Evolutionary conservation across 1,139 yeast genomes (phyloP).

Genomic region (Blastobotrys proliferans): DNA sequence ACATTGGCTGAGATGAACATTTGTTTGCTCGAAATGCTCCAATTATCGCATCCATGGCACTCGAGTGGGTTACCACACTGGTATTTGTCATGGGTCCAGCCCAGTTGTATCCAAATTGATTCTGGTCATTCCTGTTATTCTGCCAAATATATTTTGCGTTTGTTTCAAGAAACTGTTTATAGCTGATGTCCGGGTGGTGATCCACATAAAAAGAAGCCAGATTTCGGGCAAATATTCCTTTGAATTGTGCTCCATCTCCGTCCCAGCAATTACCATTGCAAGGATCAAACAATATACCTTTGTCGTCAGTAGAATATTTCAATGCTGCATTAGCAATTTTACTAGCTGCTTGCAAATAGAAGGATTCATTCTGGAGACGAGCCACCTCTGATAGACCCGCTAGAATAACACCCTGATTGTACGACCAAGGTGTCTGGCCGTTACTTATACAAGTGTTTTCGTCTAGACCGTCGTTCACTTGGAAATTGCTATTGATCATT

Average conservation of each 20-base stretch:
- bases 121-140: slow-evolving; percentile 3
- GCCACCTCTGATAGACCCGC: slow-evolving; percentile 18
- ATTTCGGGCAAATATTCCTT: slow-evolving; percentile 20
- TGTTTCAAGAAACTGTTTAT: slow-evolving; percentile 1
- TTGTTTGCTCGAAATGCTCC: neutral
- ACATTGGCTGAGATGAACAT: neutral
- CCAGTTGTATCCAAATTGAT: slow-evolving; percentile 11
- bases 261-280: slow-evolving; percentile 17
- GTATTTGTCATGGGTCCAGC: slow-evolving; percentile 6
- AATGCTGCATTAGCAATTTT: slow-evolving; percentile 18
- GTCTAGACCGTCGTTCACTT: slow-evolving; percentile 19
- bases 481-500: slow-evolving; percentile 13
- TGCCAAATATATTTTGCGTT: slow-evolving; percentile 10
- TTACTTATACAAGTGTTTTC: slow-evolving; percentile 14
- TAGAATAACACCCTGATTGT: slow-evolving; percentile 22
- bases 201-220: slow-evolving; percentile 13
- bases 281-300: slow-evolving; percentile 17
- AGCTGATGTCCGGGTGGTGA: neutral
- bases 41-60: neutral
- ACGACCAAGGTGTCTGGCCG: slow-evolving; percentile 16
- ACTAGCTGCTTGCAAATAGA: slow-evolving; percentile 13
- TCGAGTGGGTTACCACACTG: neutral
- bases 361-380: slow-evolving; percentile 5
- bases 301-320: slow-evolving; percentile 3
- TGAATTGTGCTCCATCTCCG: slow-evolving; percentile 20